Evolutionary conservation across 495 filamentous ascomycete species (phyloP), one percentile per base, ranked within the genome.

Genomic region (Umbilicaria muhlenbergii): DNA sequence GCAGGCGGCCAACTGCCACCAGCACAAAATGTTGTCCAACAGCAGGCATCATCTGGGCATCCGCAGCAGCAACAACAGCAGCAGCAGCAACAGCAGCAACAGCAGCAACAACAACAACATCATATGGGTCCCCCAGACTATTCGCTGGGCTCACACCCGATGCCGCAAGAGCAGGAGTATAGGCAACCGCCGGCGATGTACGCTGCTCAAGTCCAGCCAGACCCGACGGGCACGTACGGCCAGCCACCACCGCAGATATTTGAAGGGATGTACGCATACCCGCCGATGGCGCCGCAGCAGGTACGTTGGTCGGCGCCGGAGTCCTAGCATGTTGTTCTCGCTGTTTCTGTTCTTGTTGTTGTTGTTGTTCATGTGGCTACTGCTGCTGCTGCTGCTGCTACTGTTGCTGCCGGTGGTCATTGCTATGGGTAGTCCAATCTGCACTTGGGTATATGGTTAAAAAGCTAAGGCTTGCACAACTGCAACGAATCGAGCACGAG

Each of bases 241-340:
- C 81, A 87, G 42, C 75, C 78, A 34, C 78, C 78, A 52, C 70
- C 75, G 36, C 78, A 77, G 51, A 91, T 94, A 74, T 94, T 89
- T 56, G 83, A 87, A 49, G 71, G 69, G 41, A 93, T 95, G 71
- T 95, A 95, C 64, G 73, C 73, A 31, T 91, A 85, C 60, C 72
- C 80, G 32, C 68, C 76, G 48, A 81, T 94, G 69, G 81, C 81
- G 48, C 72, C 81, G 47, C 86, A 92, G 63, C 86, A 88, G 73
- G 86, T 89, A 71, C 49, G 73, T 64, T 24, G 32, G 18, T 10
- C 32, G 14, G 12, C 17, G 18, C 32, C n/a, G 16, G 33, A 35
- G 8, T 37, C 14, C 16, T 44, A 5, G 24, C 6, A 28, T 2
- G 5, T 10, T 10, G 6, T 28, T 28, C 5, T 28, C 24, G 24